Base-by-base conservation (phyloP, 2,329 filamentous ascomycete species). In the Macrophomina pseudophaseolina region DNA sequence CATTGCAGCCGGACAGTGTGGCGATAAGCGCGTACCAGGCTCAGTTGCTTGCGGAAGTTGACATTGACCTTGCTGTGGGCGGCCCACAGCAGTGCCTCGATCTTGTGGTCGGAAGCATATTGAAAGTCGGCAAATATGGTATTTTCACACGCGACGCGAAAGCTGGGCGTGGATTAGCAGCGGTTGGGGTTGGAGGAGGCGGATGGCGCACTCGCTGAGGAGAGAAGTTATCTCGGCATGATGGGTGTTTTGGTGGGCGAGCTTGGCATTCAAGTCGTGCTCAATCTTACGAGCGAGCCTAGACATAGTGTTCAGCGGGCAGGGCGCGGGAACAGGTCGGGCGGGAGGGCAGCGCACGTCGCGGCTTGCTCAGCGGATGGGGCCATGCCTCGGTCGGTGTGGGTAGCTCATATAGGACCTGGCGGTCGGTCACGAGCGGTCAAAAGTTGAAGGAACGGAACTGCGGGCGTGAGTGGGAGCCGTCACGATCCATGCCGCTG, bases 41-140 rank as follows among this genome's bases (percentile, higher is more conserved):
- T 82, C 69, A 94, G 82, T 65, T 88, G 83, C 74, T 88, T 90
- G 74, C 92, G 87, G 80, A 94, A 97, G 74, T 90, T 88, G 71
- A 84, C 85, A 76, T 95, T 96, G 76, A 97, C 88, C 71, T 87
- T 86, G 68, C 87, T 85, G 79, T 98, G 94, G 64, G 88, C 86
- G 68, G 88, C 84, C 94, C 94, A 98, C 54, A 98, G 85, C 68
- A 84, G 85, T 67, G 82, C 79, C 77, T 97, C 93, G 63, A 90
- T 85, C 66, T 88, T 85, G 69, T 88, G 84, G 69, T 83, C 81
- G 68, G 82, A 84, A 60, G 90, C 88, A 79, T 86, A 88, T 70
- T 87, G 82, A 74, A 92, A 88, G 78, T 97, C 89, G 75, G 86
- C 80, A 74, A 93, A 91, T 68, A 94, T 88, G 66, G 88, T 86